A percentile compares a stretch with the other conserved stretches of the same genome.
Conservation (phyloP, 768 basidiomycete species). For the Kwoniella pini region DNA sequence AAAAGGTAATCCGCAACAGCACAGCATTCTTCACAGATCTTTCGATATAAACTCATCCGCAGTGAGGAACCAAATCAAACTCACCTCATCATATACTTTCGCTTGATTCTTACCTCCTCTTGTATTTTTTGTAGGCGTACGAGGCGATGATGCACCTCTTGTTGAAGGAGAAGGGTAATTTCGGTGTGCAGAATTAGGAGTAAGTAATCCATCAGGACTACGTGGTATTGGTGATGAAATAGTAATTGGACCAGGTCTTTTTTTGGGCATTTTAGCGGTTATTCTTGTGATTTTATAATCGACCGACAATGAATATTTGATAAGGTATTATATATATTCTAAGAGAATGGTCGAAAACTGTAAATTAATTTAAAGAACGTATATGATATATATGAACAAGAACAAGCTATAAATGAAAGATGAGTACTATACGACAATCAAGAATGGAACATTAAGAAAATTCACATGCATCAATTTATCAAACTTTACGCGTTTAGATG, state of each 20-base stretch:
- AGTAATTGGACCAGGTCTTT: constrained; percentile 13
- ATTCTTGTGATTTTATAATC: too few species aligned
- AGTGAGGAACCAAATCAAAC: neutral
- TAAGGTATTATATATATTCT: too few species aligned
- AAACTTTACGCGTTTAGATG: too few species aligned
- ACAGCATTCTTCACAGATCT: neutral
- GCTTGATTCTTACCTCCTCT: constrained; percentile 7
- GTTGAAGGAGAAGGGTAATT: constrained; percentile 2
- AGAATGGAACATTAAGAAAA: neutral
- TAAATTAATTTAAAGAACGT: too few species aligned
- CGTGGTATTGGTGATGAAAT: constrained; percentile 23
- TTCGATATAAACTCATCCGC: neutral
- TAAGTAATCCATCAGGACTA: constrained; percentile 7
- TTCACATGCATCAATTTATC: too few species aligned
- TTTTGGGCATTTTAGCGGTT: neutral
- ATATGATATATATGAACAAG: too few species aligned
- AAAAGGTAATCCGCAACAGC: constrained; percentile 3
- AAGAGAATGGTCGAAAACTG: too few species aligned
- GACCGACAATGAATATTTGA: too few species aligned
- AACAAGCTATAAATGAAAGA: too few species aligned
- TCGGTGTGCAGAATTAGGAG: neutral
- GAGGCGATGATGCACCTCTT: constrained; percentile 7
- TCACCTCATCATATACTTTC: constrained; percentile 24
- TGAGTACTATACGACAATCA: too few species aligned
- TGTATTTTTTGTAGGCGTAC: constrained; percentile 4